A percentile compares a stretch with the other conserved stretches of the same genome.
These are phyloP conservation scores for Rhodotorula sp. DNA, from an alignment of 1,284 basidiomycete genomes.

Conservation along the genomic window DNA sequence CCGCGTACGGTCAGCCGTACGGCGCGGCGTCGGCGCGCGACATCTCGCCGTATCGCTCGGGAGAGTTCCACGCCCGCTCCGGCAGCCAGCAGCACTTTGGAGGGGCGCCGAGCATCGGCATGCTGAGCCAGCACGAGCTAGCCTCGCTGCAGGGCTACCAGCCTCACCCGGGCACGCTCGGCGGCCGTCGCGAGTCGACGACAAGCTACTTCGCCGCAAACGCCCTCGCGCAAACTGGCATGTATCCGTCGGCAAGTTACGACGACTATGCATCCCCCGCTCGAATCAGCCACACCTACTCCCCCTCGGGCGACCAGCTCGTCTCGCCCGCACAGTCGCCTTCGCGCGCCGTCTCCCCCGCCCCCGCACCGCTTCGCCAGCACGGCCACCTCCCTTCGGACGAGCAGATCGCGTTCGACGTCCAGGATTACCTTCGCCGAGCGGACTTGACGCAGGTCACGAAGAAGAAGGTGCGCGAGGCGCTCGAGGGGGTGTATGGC, in stretches of 20 bases:
- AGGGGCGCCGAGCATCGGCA: conserved; percentile 7
- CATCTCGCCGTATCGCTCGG: neutral
- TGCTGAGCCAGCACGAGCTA: conserved; percentile 9
- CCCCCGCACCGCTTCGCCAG: neutral
- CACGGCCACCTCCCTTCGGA: conserved; percentile 28
- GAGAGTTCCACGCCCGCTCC: conserved; percentile 46
- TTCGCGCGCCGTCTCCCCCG: conserved; percentile 7
- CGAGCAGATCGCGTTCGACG: conserved; percentile 38
- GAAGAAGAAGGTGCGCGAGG: conserved; percentile 79
- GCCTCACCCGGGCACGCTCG: neutral
- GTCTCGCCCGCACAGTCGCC: neutral
- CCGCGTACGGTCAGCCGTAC: conserved; percentile 54
- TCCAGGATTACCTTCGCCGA: conserved; percentile 56
- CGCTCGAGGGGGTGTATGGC: conserved; percentile 53
- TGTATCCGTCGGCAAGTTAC: neutral
- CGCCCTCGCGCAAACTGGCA: conserved; percentile 11
- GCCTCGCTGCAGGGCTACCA: neutral
- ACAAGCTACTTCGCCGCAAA: conserved; percentile 31
- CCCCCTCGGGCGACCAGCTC: conserved; percentile 11
- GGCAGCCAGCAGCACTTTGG: conserved; percentile 50
- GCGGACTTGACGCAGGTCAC: conserved; percentile 85
- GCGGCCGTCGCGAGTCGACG: conserved; percentile 16
- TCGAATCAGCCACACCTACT: neutral
- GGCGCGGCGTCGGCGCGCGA: conserved; percentile 48
- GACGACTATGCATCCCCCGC: neutral